A percentile compares a stretch with the other conserved stretches of the same genome.
These are phyloP conservation scores for Fusarium brevicatenulatum DNA, from an alignment of 2,329 filamentous ascomycete species.

Conservation along the genomic window DNA sequence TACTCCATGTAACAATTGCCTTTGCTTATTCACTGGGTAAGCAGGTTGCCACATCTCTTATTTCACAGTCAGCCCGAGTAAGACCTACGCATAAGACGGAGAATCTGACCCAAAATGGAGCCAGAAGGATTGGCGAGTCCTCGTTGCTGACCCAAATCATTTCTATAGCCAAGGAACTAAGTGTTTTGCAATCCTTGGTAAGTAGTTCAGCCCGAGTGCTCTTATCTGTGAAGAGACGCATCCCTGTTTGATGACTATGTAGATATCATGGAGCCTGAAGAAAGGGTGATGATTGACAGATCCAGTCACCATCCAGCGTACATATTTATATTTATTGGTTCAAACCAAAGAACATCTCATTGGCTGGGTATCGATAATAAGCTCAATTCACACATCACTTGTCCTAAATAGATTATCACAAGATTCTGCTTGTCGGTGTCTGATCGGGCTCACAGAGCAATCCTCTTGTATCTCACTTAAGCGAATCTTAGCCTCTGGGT, in stretches of 20 bases:
- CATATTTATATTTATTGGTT: no score
- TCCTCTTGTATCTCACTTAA: not conserved
- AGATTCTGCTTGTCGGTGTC: not conserved
- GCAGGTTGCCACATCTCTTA: not conserved
- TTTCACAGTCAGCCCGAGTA: not conserved
- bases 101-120: not conserved
- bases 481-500: not conserved
- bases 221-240: not conserved
- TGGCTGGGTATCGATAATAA: no score
- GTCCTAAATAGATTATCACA: no score
- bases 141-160: not conserved
- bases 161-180: not conserved
- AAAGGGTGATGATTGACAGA: not conserved
- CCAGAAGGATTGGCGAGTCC: not conserved
- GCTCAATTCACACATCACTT: not conserved
- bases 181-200: not conserved
- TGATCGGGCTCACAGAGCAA: not conserved
- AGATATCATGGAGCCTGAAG: not conserved
- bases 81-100: not conserved
- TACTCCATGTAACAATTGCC: no score
- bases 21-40: not conserved
- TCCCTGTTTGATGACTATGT: not conserved
- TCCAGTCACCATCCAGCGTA: no score
- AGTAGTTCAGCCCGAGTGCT: not conserved
- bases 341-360: not conserved